Base-by-base conservation (phyloP, 75 land plant genomes). In the Sequoia sempervirens region DNA sequence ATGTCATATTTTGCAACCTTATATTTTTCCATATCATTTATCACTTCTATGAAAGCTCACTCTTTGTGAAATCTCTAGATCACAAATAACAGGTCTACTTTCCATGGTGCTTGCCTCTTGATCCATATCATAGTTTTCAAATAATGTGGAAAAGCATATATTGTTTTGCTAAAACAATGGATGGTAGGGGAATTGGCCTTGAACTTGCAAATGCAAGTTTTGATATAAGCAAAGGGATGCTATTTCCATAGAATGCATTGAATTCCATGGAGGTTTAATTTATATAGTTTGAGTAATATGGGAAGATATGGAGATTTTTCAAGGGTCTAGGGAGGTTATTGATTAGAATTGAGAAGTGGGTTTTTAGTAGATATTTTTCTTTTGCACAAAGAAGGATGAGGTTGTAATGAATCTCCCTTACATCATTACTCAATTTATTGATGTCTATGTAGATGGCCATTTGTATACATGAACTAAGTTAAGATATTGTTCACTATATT, bases 201-300 rank as follows among this genome's bases (percentile, higher is more conserved):
- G 91, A 90, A 0, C 91, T 89, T 36, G 87, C 84, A 38, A 90
- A 90, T n/a, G n/a, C 89, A 23, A 90, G 81, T 23, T 76, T 79
- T 36, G n/a, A n/a, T 54, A 26, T 66, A 3, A 89, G 88, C 28
- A 54, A 38, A 45, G 41, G 50, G 13, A 82, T 54, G 18, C n/a
- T n/a, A n/a, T n/a, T n/a, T n/a, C n/a, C n/a, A n/a, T 52, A 23
- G 1, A 87, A 81, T 32, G 84, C 75, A 13, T 64, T 52, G 81
- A 79, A 82, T 50, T 90, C 91, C 9, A 86, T 73, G 12, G 28
- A 38, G 28, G 85, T 83, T 3, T 86, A 85, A 68, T 90, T 85
- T 61, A 85, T 30, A 75, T 90, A 87, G 84, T 90, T 90, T 36
- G 30, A 30, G 43, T 87, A 90, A 68, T 87, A 90, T 10, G 89